Evolutionary conservation across 2,329 filamentous ascomycete genomes (phyloP), one percentile per base, ranked within the genome.

Genomic region (Phialemoniopsis sp.): DNA sequence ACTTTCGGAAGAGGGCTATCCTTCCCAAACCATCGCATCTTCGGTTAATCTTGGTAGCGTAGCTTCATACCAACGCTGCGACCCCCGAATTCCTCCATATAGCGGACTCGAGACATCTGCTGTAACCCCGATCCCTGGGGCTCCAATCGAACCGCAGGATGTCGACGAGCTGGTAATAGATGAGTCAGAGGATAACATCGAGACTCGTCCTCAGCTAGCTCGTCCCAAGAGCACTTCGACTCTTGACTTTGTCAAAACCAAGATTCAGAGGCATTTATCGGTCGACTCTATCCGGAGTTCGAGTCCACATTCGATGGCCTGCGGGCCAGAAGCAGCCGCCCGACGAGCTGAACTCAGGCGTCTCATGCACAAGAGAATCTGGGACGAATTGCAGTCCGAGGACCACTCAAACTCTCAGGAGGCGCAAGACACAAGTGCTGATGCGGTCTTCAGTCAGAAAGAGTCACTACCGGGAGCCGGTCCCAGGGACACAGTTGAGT

Each of bases 301-400:
- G 10, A 26, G 21, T 10, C 21, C 10, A 6, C 21, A 26, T 6
- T 6, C 21, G 10, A 26, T 10, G 21, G 21, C 21, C 10, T 26
- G 10, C 21, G 21, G 21, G 21, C 21, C 21, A 10, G 21, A 26
- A 26, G 10, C 21, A 46, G 50, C 76, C 32, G 70, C 73, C 37
- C 65, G 75, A 19, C 66, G 76, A 46, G 76, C 74, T 19, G 76
- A 80, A 47, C 55, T 81, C 39, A 73, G 67, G 47, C 66, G 75
- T 15, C 58, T 80, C 8, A 70, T 75, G 55, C 70, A 73, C 36
- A 72, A 70, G 47, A 67, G 75, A 44, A 80, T 80, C n/a, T 73
- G 73, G 44, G 68, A 78, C 32, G 77, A 80, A 47, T 60, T 81
- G 4, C 66, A 70, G 34, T 68, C 57, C 30, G 73, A 76, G 29